phyloP scores from a whole-genome alignment of 2,329 filamentous ascomycete species.

The Tetracladium maxilliforme region DNA sequence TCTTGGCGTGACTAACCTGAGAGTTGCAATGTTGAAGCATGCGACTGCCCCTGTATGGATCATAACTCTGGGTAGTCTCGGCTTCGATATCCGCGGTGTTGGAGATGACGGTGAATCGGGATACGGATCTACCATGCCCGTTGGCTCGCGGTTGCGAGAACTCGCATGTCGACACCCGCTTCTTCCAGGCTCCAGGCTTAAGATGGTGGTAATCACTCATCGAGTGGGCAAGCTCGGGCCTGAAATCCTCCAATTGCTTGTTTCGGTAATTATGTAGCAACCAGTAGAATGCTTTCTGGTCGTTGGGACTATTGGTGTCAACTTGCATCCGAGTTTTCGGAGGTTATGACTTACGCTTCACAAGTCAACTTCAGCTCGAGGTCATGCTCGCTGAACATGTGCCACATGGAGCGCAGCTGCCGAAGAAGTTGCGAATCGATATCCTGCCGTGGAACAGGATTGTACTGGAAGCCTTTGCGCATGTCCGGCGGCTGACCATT shows the following conservation, averaged over 20 bases:
- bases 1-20: constrained; percentile 46
- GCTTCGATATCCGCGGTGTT: constrained; percentile 25
- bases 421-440: constrained; percentile 72
- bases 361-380: constrained; percentile 54
- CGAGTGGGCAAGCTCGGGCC: constrained; percentile 66
- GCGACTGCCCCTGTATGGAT: constrained; percentile 80
- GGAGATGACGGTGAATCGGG: constrained; percentile 51
- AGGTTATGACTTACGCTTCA: constrained; percentile 36
- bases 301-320: constrained; percentile 46
- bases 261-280: constrained; percentile 71
- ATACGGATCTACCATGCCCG: constrained; percentile 37
- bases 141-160: constrained; percentile 32
- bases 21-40: constrained; percentile 32
- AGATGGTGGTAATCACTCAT: constrained; percentile 84
- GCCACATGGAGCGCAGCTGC: constrained; percentile 83
- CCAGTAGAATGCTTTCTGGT: constrained; percentile 89
- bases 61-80: constrained; percentile 53
- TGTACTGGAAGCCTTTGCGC: constrained; percentile 45
- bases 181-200: constrained; percentile 39
- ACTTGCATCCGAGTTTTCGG: constrained; percentile 1
- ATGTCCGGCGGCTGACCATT: constrained; percentile 37
- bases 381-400: constrained; percentile 62
- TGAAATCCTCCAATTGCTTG: constrained; percentile 77
- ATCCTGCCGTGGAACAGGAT: constrained; percentile 43
- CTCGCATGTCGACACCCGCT: constrained; percentile 45